Evolutionary conservation across 345 rosid genomes (phyloP).

Genomic region (Turritis glabra): DNA sequence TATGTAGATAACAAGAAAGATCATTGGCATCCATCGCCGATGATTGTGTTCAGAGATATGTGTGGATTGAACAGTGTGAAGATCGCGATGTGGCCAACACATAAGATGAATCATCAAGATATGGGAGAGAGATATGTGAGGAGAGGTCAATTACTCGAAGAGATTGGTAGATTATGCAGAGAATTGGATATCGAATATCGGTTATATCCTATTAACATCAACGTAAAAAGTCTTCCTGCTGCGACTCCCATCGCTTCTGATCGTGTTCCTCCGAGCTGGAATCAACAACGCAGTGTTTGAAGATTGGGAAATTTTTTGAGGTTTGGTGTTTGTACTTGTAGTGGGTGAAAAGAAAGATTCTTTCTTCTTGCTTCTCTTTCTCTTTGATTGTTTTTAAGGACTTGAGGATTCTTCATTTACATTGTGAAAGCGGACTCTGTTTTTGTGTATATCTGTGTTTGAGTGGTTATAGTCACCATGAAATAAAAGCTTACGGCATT

Average conservation of each 20-base stretch:
- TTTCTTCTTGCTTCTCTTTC: not conserved
- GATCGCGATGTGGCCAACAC: constrained; percentile 70
- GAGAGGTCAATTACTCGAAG: constrained; percentile 67
- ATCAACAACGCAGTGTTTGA: constrained; percentile 30
- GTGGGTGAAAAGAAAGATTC: constrained; percentile 13
- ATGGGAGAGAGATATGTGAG: constrained; percentile 68
- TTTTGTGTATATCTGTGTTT: constrained; percentile 13
- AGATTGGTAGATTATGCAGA: constrained; percentile 62
- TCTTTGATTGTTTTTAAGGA: not conserved
- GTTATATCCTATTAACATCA: constrained; percentile 64
- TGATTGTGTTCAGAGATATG: constrained; percentile 60
- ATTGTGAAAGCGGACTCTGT: not conserved
- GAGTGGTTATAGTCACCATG: not conserved
- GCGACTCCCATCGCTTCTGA: constrained; percentile 43
- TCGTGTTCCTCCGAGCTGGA: constrained; percentile 45
- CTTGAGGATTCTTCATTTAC: constrained; percentile 21
- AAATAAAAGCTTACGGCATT: too few species aligned
- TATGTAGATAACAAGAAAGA: constrained; percentile 70
- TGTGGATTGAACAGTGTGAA: constrained; percentile 57
- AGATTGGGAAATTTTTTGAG: not conserved
- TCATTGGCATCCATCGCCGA: constrained; percentile 68
- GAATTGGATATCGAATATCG: constrained; percentile 77
- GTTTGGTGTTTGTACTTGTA: constrained; percentile 16
- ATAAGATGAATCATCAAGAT: constrained; percentile 79
- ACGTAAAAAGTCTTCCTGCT: constrained; percentile 53